Evolutionary conservation across 352 stramenopile genomes (phyloP), one percentile per base, ranked within the genome.

Genomic region (Globisporangium irregulare): DNA sequence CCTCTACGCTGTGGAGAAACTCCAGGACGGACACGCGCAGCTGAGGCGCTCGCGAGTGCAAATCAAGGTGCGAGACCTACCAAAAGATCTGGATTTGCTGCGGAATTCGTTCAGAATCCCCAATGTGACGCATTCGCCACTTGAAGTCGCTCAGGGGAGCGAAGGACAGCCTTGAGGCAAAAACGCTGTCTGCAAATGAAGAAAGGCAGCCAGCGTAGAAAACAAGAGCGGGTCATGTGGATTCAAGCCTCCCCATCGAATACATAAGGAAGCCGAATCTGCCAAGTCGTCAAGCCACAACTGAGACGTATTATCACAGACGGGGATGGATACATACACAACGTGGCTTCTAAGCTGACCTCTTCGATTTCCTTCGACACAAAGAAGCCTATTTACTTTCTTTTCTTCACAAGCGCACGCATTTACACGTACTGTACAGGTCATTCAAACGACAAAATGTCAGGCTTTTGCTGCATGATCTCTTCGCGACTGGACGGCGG

Each of bases 1-100:
- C 15, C 66, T 90, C 1, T 81, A 70, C 18, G 77, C 63, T 0
- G 70, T 87, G 9, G 76, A 84, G 71, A 64, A 63, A 9, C 53
- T 90, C 24, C 83, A 91, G 46, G 69, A 78, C 27, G 73, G 73
- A 7, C 79, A 90, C 58, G 66, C 76, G n/a, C 68, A 75, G 51
- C 67, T 85, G 22, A 65, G 79, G 24, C 83, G 79, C 3, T 73
- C 78, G 36, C 74, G 82, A 59, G 78, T 87, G 46, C 64, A 82
- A 55, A 38, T 89, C 20, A 79, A 87, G 57, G 68, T 70, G 20
- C 78, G 74, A 20, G 57, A 77, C 4, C 54, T 81, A 24, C 62
- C 76, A 1, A 86, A 75, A 69, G 74, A 86, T 18, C 60, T 85
- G 10, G 73, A 74, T 0, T 62, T 74, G 22, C 73, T 88, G 66